Evolutionary conservation across 352 stramenopile genomes (phyloP).

Genomic region (Globisporangium cylindrosporum): DNA sequence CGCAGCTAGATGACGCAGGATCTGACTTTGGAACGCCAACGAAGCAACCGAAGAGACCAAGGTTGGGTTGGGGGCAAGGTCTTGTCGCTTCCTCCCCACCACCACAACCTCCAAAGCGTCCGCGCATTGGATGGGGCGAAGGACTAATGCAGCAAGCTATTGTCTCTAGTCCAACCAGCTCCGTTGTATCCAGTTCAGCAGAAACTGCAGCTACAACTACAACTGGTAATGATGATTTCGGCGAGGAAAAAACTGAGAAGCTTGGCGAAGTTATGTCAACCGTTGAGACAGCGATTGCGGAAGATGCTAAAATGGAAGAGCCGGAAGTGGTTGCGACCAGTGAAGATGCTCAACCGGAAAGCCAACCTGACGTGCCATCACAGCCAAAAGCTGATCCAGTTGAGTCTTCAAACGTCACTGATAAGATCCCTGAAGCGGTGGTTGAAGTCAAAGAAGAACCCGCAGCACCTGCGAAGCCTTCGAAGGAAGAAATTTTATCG

Average conservation of each 20-base stretch:
- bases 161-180: constrained; percentile 10
- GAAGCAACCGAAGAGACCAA: constrained; percentile 54
- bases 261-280: constrained; percentile 2
- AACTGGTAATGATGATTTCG: neutral
- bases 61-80: constrained; percentile 81
- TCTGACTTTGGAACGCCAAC: constrained; percentile 35
- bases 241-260: neutral
- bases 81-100: constrained; percentile 64
- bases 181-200: constrained; percentile 11
- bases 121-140: constrained; percentile 80
- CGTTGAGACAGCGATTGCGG: neutral
- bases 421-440: neutral
- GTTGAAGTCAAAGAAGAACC: constrained; percentile 13
- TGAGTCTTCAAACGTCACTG: neutral
- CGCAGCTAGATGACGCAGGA: constrained; percentile 16
- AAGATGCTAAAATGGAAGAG: constrained; percentile 13
- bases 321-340: neutral
- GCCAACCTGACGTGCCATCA: neutral
- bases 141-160: constrained; percentile 48
- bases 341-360: constrained; percentile 1
- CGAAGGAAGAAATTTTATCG: constrained; percentile 79
- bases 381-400: neutral
- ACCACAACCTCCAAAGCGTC: constrained; percentile 57
- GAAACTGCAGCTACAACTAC: neutral
- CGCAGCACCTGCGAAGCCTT: constrained; percentile 24